phyloP scores from a whole-genome alignment of 768 basidiomycete species.

The Serpula lacrymans region DNA sequence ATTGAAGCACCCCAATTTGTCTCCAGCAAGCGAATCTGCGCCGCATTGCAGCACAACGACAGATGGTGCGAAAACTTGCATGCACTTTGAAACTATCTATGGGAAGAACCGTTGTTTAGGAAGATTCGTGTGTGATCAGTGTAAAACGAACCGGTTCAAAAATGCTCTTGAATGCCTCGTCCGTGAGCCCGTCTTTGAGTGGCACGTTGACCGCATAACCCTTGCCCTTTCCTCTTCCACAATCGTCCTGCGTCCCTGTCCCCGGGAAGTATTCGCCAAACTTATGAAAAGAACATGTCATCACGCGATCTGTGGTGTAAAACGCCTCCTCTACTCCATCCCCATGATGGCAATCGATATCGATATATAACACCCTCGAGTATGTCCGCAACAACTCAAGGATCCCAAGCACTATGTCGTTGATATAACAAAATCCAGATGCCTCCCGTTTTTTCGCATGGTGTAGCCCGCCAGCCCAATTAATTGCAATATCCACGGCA shows the following conservation, averaged over 20 bases:
- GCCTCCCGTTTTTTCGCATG: conserved; percentile 99
- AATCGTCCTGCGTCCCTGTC: conserved; percentile 79
- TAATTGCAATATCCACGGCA: conserved; percentile 79
- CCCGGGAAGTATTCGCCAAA: conserved; percentile 84
- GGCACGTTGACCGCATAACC: conserved; percentile 93
- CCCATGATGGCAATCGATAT: conserved; percentile 98
- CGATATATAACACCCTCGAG: conserved; percentile 91
- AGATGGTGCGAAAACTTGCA: conserved; percentile 85
- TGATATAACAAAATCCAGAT: conserved; percentile 98
- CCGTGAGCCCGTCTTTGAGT: conserved; percentile 89
- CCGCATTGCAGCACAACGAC: conserved; percentile 94
- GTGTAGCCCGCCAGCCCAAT: conserved; percentile 98
- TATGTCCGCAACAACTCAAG: conserved; percentile 86
- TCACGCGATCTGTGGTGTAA: conserved; percentile 94
- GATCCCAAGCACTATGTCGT: conserved; percentile 94
- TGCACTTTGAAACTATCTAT: conserved; percentile 82
- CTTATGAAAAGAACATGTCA: conserved; percentile 97
- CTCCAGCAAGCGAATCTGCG: conserved; percentile 91
- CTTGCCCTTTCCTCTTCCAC: conserved; percentile 78
- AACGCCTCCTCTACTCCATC: conserved; percentile 99
- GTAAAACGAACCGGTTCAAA: conserved; percentile 82
- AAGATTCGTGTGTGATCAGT: neutral
- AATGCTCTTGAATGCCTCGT: conserved; percentile 82
- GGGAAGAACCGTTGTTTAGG: neutral
- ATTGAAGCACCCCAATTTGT: conserved; percentile 96